phyloP scores from a whole-genome alignment of 176 grass and related monocot species.

The Areca catechu region DNA sequence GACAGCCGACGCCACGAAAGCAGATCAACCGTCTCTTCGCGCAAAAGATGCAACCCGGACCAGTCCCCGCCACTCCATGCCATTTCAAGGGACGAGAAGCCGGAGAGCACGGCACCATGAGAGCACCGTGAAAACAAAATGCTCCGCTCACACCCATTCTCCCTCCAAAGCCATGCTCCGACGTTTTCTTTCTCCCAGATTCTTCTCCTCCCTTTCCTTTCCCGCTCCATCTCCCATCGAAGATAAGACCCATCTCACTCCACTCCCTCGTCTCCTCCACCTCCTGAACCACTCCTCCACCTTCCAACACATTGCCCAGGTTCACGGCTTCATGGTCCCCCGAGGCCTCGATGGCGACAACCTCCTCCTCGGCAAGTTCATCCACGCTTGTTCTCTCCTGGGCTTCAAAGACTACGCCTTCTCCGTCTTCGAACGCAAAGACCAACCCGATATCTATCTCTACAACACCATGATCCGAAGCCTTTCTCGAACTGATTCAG shows the following conservation, averaged over 20 bases:
- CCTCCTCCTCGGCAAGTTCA: conserved; percentile 24
- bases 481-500: conserved; percentile 16
- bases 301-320: conserved; percentile 19
- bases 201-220: conserved; percentile 2
- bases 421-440: conserved; percentile 9
- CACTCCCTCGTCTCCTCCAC: conserved; percentile 9
- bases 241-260: background rate
- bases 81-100: no score
- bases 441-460: conserved; percentile 16
- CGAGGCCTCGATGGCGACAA: conserved; percentile 20
- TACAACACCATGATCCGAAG: conserved; percentile 26
- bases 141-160: no score
- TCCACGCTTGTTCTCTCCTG: conserved; percentile 16
- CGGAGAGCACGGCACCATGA: no score
- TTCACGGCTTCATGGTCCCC: conserved; percentile 22
- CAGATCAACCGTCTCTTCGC: no score
- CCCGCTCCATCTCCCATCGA: background rate
- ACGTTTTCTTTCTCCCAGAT: background rate
- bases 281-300: conserved; percentile 14
- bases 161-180: background rate
- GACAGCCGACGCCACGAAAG: no score
- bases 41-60: no score
- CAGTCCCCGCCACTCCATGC: no score
- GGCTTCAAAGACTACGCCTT: conserved; percentile 16
- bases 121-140: no score